phyloP scores from a whole-genome alignment of 2,329 filamentous ascomycete species.

The Colletotrichum lentis region DNA sequence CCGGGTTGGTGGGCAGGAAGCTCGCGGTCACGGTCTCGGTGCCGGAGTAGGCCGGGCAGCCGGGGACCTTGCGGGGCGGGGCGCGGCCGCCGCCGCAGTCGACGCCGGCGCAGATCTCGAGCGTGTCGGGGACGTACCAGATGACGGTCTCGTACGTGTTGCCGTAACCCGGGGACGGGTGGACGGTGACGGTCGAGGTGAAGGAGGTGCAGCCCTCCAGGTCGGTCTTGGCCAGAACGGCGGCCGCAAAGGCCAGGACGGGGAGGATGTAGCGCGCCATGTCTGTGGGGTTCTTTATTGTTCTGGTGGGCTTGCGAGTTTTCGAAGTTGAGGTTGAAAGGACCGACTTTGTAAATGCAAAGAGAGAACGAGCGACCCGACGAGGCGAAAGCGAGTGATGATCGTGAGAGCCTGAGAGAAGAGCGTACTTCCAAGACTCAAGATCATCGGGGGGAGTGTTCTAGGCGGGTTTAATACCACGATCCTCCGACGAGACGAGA shows the following conservation, averaged over 20 bases:
- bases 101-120: slow-evolving; percentile 69
- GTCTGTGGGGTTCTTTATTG: neutral
- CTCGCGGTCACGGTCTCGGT: slow-evolving; percentile 48
- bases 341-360: too few relatives aligned
- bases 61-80: slow-evolving; percentile 68
- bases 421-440: neutral
- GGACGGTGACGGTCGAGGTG: slow-evolving; percentile 44
- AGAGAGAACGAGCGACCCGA: too few relatives aligned
- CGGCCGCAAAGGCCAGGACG: slow-evolving; percentile 45
- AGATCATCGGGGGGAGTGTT: too few relatives aligned
- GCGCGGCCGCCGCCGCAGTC: slow-evolving; percentile 74
- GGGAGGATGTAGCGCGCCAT: slow-evolving; percentile 35
- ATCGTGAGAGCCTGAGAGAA: neutral
- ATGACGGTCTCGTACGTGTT: slow-evolving; percentile 56
- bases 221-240: slow-evolving; percentile 54
- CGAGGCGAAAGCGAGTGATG: neutral
- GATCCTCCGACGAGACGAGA: neutral
- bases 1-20: slow-evolving; percentile 17
- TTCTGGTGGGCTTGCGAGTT: too few relatives aligned
- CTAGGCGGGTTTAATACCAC: neutral
- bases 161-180: slow-evolving; percentile 14
- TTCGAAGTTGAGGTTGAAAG: neutral
- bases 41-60: slow-evolving; percentile 64
- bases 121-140: slow-evolving; percentile 69
- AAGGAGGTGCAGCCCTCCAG: slow-evolving; percentile 53